Base-by-base conservation (phyloP, 805 yeast genomes). In the Suhomyces prunicola region DNA sequence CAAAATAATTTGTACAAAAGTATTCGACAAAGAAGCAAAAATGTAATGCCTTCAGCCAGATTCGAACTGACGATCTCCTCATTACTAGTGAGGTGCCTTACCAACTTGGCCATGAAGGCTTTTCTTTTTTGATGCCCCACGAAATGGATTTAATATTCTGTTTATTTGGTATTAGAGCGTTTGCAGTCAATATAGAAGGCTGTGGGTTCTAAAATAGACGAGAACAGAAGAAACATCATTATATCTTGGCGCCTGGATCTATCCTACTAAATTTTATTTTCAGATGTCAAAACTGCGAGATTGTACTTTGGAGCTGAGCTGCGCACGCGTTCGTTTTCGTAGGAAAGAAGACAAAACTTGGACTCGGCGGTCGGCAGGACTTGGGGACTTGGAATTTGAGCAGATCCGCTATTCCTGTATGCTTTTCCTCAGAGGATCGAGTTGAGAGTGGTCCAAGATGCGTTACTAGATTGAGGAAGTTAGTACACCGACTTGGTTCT, bases 401-500 rank as follows among this genome's bases (percentile, higher is more conserved):
- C 33, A 29, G 33, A 13, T 27, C 31, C 13, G 2, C 31, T 27
- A 13, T 9, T 27, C 26, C 7, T 5, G n/a, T 29, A 12, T 29
- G 6, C n/a, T 27, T 27, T 1, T 27, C 3, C 13, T 29, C 1
- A 12, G 13, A 29, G 33, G n/a, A 12, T 29, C n/a, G n/a, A 29
- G 33, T 12, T 29, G n/a, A 29, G 12, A 29, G 33, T 29, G 36
- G 36, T 17, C 8, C 9, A 5, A 6, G n/a, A 33, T 6, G 15
- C 5, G 17, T 33, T 4, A n/a, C 8, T 33, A 33, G 17, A n/a
- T 33, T 6, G 4, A 6, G 17, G 2, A n/a, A 33, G 15, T n/a
- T 9, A 6, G 36, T n/a, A 4, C 9, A 6, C 87, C 1, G 78
- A 83, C 50, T 69, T 91, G 57, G 88, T 91, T 2, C 77, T 93